Base-by-base conservation (phyloP, 441 rosid genomes). In the Erysimum pusillum region DNA sequence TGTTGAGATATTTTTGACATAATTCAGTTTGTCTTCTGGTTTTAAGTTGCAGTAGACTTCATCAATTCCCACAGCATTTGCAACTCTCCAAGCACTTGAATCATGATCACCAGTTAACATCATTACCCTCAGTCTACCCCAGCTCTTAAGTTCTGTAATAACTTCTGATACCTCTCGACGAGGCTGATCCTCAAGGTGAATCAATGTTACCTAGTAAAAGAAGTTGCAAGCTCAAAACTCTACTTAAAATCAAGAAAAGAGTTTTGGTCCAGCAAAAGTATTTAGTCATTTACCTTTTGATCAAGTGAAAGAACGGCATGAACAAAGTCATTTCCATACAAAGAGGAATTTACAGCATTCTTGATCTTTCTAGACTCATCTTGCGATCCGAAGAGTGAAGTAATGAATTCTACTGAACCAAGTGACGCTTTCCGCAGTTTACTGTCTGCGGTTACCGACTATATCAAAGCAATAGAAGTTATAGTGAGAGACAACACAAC, bases 31-130 rank as follows among this genome's bases (percentile, higher is more conserved):
- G 73, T 92, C 98, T 82, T 91, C 97, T 42, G 99, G 96, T 81
- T 95, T 95, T 63, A 95, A 75, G 81, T 89, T 88, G 72, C 82
- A 88, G 72, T 89, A 85, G 71, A 92, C 93, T 84, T 92, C 96
- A 63, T 76, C 66, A 74, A 95, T 90, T 72, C 93, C 94, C 22
- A 92, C 93, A 48, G 92, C 88, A 74, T 91, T 86, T 39, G 98
- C 98, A 64, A 95, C 96, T 88, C 99, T 89, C 90, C 83, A 71
- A 9, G 99, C 98, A 81, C 98, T 95, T 76, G 96, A 89, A 56
- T 87, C 86, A 78, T 92, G 98, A 82, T 95, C 98, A 68, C 96
- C 96, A 25, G 98, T 92, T 75, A 92, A 80, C 98, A 95, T 92
- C 88, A 95, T 91, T 71, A 90, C 75, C 14, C 86, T 88, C 8